These are phyloP conservation scores for Aspergillus sp. DNA, from an alignment of 2,329 filamentous ascomycete genomes.

Conservation along the genomic window DNA sequence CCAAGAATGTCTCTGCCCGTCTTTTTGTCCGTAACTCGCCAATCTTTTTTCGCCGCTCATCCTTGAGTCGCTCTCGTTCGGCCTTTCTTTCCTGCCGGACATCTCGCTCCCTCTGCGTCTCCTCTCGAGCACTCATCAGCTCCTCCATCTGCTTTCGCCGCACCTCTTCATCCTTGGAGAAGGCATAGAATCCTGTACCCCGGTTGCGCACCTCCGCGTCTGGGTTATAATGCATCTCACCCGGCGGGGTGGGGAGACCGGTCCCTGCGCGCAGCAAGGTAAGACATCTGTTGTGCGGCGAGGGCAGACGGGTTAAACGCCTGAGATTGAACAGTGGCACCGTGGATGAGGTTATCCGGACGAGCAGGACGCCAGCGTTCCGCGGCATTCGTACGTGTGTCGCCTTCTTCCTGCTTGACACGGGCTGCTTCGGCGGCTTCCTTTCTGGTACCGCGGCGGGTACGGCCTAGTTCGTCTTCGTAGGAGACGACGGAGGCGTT, in stretches of 20 bases:
- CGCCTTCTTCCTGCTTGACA: constrained; percentile 28
- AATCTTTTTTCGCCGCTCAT: constrained; percentile 49
- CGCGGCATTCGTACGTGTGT: background rate
- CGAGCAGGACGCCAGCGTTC: constrained; percentile 41
- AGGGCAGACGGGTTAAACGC: constrained; percentile 75
- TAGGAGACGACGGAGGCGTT: constrained; percentile 72
- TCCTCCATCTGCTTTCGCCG: constrained; percentile 70
- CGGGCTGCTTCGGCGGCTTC: constrained; percentile 63
- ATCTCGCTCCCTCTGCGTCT: constrained; percentile 62
- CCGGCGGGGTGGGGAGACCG: constrained; percentile 72
- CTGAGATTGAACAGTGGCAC: constrained; percentile 75
- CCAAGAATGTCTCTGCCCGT: constrained; percentile 69
- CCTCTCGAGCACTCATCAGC: constrained; percentile 61
- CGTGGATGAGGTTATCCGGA: constrained; percentile 72
- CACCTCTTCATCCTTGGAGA: constrained; percentile 68
- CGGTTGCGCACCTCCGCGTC: constrained; percentile 77
- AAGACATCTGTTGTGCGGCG: constrained; percentile 65
- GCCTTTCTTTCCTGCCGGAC: constrained; percentile 55
- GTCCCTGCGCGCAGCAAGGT: constrained; percentile 73
- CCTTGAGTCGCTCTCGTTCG: constrained; percentile 58
- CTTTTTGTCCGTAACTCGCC: constrained; percentile 56
- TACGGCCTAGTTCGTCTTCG: constrained; percentile 87
- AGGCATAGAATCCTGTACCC: constrained; percentile 87
- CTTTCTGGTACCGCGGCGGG: constrained; percentile 65
- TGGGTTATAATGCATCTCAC: constrained; percentile 80